Evolutionary conservation across 2,329 filamentous ascomycete genomes (phyloP), one percentile per base, ranked within the genome.

Genomic region (Graphilbum fragrans): DNA sequence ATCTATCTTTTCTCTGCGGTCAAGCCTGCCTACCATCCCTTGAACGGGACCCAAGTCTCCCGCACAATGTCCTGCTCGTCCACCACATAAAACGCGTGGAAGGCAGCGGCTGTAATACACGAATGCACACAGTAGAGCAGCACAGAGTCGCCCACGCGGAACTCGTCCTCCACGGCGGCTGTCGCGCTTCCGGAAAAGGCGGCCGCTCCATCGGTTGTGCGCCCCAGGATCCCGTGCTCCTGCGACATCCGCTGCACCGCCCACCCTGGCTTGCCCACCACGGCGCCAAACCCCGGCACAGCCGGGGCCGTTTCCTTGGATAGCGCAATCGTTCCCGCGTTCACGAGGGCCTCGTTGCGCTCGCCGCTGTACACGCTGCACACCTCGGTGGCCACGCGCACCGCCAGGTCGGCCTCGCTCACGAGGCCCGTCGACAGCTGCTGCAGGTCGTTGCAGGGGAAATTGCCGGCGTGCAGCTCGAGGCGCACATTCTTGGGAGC

Each of bases 391-490:
- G 87, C 59, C 9, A 87, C 68, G 0, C 72, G 76, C 23, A 86
- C 60, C 2, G 72, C 82, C 23, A 88, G 68, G 49, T 79, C 72
- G 2, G 65, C 56, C 48, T 67, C 66, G 14, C 65, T 67, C 8
- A 75, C 61, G 6, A 51, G 58, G 19, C 54, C 53, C 14, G 83
- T 84, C 1, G 82, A 77, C 2, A 88, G 65, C 56, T 90, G 85
- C 56, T 92, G 84, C 51, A 87, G 66, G 56, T 90, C 84, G 9
- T 88, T 69, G 3, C 77, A 66, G 0, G 82, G 76, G 54, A 87
- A 88, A 3, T 84, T 80, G 21, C 82, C 83, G 0, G 82, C 82
- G 55, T 87, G 83, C 2, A 86, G 63, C 54, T 86, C 82, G 20
- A 86, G 65, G 3, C 53, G 58, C 35, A 69, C 43, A n/a, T n/a